A percentile compares a stretch with the other conserved stretches of the same genome.
These are phyloP conservation scores for Evansstolkia leycettana DNA, from an alignment of 495 filamentous ascomycete species.

Conservation along the genomic window DNA sequence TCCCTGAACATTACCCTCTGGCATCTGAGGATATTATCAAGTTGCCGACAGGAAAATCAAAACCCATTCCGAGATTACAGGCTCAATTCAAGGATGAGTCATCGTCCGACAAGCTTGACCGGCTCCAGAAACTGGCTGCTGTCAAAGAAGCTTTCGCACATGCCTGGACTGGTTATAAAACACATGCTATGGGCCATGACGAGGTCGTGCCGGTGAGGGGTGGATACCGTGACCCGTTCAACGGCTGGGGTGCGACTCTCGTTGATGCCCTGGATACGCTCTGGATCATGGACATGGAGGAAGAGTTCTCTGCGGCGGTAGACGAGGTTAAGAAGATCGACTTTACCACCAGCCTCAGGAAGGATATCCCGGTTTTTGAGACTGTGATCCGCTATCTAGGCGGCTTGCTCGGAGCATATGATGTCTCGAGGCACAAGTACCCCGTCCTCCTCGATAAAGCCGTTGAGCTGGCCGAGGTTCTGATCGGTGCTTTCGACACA, in stretches of 20 bases:
- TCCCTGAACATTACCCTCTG: conserved; percentile 63
- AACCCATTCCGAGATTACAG: conserved; percentile 66
- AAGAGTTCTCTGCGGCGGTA: conserved; percentile 82
- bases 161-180: conserved; percentile 67
- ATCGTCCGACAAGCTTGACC: conserved; percentile 43
- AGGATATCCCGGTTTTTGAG: conserved; percentile 72
- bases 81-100: conserved; percentile 54
- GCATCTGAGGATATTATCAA: conserved; percentile 53
- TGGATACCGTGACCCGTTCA: conserved; percentile 61
- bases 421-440: conserved; percentile 60
- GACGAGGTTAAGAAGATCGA: conserved; percentile 69
- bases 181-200: conserved; percentile 67
- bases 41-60: conserved; percentile 59
- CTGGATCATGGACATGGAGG: conserved; percentile 88
- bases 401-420: conserved; percentile 71
- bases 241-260: conserved; percentile 87
- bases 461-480: conserved; percentile 71
- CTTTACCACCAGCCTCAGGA: conserved; percentile 60
- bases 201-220: conserved; percentile 60
- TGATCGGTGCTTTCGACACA: conserved; percentile 91
- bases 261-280: conserved; percentile 90
- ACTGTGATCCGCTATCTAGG: conserved; percentile 81
- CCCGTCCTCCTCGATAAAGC: conserved; percentile 71
- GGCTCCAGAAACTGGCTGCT: conserved; percentile 47
- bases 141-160: conserved; percentile 56